These are phyloP conservation scores for Aspergillus terreus DNA, from an alignment of 2,329 filamentous ascomycete genomes.

Conservation along the genomic window DNA sequence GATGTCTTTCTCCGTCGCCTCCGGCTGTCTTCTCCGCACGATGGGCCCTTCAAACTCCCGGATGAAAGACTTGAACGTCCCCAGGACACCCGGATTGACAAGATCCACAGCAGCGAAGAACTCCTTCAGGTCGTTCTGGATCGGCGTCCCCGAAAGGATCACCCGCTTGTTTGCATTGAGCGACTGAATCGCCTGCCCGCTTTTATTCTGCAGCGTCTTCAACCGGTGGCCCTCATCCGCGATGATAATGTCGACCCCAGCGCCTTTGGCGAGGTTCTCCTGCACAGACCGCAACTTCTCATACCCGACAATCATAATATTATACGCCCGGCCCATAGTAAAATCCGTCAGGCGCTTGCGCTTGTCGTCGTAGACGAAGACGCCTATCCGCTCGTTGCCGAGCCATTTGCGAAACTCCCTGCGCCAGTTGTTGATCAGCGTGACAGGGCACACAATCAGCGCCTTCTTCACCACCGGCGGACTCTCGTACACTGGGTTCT, in stretches of 20 bases:
- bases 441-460: constrained; percentile 69
- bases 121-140: constrained; percentile 65
- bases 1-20: constrained; percentile 57
- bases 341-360: constrained; percentile 63
- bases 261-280: constrained; percentile 60
- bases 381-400: constrained; percentile 65
- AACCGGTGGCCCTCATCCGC: constrained; percentile 67
- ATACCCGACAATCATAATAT: constrained; percentile 70
- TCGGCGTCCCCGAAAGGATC: constrained; percentile 64
- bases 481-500: constrained; percentile 61
- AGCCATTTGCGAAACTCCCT: constrained; percentile 73
- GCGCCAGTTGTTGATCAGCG: constrained; percentile 69
- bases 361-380: constrained; percentile 62
- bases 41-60: constrained; percentile 64
- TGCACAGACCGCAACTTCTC: constrained; percentile 65
- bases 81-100: constrained; percentile 63
- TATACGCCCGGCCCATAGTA: constrained; percentile 64
- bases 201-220: constrained; percentile 67
- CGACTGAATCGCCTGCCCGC: constrained; percentile 61
- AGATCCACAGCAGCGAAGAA: constrained; percentile 67
- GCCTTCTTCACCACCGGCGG: constrained; percentile 65
- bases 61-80: constrained; percentile 60
- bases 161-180: constrained; percentile 59
- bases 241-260: constrained; percentile 65
- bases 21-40: constrained; percentile 60